Percentiles rank a stretch among this genome's conserved stretches.
Conservation (phyloP, 1,284 basidiomycete genomes). For the Papiliotrema flavescens region DNA sequence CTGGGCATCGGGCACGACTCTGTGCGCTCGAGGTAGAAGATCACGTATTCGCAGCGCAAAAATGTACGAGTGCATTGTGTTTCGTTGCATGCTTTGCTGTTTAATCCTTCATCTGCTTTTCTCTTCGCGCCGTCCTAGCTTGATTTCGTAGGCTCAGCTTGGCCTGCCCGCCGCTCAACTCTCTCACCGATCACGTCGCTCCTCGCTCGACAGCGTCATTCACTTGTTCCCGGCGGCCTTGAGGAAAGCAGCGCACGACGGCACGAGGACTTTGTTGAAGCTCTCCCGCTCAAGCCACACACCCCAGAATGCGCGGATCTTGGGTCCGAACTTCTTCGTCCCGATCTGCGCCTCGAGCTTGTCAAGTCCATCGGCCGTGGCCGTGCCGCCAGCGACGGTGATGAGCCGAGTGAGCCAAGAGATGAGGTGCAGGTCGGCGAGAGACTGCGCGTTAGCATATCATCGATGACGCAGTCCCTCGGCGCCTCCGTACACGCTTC, state of each 20-base stretch:
- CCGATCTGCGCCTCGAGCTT: conserved; percentile 35
- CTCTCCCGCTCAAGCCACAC: conserved; percentile 60
- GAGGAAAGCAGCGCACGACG: conserved; percentile 6
- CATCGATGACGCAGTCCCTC: too few relatives aligned
- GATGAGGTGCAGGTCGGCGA: conserved; percentile 74
- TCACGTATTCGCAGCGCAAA: too few relatives aligned
- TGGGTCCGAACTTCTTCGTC: conserved; percentile 37
- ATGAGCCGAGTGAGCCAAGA: conserved; percentile 70
- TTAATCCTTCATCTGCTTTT: too few relatives aligned
- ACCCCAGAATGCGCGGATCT: conserved; percentile 58
- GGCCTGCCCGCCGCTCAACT: too few relatives aligned
- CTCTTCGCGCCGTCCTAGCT: too few relatives aligned
- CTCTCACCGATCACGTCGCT: too few relatives aligned
- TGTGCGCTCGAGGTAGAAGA: too few relatives aligned
- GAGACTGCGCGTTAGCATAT: conserved; percentile 52
- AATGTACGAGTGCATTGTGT: too few relatives aligned
- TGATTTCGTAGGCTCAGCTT: too few relatives aligned
- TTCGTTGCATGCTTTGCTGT: too few relatives aligned
- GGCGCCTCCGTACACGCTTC: too few relatives aligned
- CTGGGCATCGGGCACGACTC: too few relatives aligned
- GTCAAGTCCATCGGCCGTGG: conserved; percentile 49
- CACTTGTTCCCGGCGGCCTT: conserved; percentile 2
- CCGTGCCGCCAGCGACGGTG: conserved; percentile 56
- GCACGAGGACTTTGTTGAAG: conserved; percentile 59
- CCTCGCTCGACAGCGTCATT: not conserved